phyloP scores from a whole-genome alignment of 1,139 yeast genomes.

The Candida smagusa region DNA sequence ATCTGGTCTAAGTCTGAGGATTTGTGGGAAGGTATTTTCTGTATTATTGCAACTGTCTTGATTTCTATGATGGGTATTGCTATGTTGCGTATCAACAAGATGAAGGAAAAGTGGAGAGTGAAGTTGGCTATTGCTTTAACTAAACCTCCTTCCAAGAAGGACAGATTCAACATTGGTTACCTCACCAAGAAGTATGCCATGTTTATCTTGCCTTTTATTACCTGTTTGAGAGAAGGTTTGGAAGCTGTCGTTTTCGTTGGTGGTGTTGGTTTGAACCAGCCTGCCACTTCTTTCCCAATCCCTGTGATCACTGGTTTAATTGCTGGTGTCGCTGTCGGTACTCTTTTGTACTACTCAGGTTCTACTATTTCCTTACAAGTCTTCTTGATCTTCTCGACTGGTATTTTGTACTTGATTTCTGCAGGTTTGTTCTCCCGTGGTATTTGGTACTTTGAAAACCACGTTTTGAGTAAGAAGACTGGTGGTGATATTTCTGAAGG shows the following conservation, averaged over 20 bases:
- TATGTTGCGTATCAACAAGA: slow-evolving; percentile 28
- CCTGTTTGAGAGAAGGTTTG: slow-evolving; percentile 46
- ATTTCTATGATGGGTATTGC: slow-evolving; percentile 29
- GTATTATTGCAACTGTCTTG: slow-evolving; percentile 23
- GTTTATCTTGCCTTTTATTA: slow-evolving; percentile 41
- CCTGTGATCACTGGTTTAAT: slow-evolving; percentile 36
- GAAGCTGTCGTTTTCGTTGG: slow-evolving; percentile 50
- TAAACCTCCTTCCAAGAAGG: slow-evolving; percentile 13
- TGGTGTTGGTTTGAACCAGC: slow-evolving; percentile 43
- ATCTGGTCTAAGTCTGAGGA: slow-evolving; percentile 23
- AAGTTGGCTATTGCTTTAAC: slow-evolving; percentile 40
- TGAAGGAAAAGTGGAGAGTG: slow-evolving; percentile 51
- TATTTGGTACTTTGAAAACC: slow-evolving; percentile 81
- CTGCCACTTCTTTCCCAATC: slow-evolving; percentile 38
- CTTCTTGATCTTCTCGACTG: slow-evolving; percentile 39
- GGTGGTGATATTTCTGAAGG: slow-evolving; percentile 83
- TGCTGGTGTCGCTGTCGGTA: slow-evolving; percentile 35
- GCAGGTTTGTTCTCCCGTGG: slow-evolving; percentile 58
- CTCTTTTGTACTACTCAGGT: slow-evolving; percentile 39
- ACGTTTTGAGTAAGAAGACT: slow-evolving; percentile 47
- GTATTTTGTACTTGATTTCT: slow-evolving; percentile 41
- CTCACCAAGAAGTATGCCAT: slow-evolving; percentile 34
- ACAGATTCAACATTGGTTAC: slow-evolving; percentile 18
- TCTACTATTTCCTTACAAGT: slow-evolving; percentile 40
- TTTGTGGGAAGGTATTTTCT: slow-evolving; percentile 27